phyloP scores from a whole-genome alignment of 495 filamentous ascomycete species.

The Xylaria castorea region DNA sequence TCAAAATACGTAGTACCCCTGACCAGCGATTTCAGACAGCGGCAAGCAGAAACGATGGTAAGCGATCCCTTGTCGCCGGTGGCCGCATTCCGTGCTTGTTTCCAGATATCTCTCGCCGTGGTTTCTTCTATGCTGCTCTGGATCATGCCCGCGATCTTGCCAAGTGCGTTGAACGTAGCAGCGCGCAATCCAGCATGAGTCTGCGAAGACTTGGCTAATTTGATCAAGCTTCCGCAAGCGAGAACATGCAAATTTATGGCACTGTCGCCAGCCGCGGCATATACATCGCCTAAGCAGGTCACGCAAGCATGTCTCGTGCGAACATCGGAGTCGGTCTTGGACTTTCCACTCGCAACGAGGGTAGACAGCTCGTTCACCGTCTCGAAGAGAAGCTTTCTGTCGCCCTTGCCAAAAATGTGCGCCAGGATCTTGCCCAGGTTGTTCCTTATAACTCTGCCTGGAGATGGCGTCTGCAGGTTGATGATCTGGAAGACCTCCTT shows the following conservation, averaged over 20 bases:
- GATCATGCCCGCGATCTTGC: conserved; percentile 76
- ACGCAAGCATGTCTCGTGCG: conserved; percentile 83
- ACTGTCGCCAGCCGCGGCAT: conserved; percentile 88
- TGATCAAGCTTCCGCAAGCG: conserved; percentile 72
- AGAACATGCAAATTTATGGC: conserved; percentile 84
- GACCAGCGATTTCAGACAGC: conserved; percentile 77
- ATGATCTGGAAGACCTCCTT: conserved; percentile 91
- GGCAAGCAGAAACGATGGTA: conserved; percentile 80
- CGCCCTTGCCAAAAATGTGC: conserved; percentile 83
- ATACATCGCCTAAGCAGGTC: conserved; percentile 87
- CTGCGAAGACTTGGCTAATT: conserved; percentile 79
- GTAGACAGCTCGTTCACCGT: conserved; percentile 86
- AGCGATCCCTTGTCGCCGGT: conserved; percentile 81
- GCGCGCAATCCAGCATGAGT: conserved; percentile 83
- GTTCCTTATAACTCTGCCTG: conserved; percentile 88
- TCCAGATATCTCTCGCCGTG: conserved; percentile 91
- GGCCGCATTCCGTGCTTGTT: conserved; percentile 79
- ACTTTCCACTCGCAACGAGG: conserved; percentile 78
- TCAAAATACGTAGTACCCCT: conserved; percentile 80
- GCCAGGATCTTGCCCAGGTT: conserved; percentile 85
- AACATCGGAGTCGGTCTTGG: conserved; percentile 71
- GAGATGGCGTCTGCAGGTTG: conserved; percentile 80
- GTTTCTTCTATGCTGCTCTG: conserved; percentile 79
- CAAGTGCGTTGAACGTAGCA: conserved; percentile 80
- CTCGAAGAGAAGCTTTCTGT: conserved; percentile 91